phyloP scores from a whole-genome alignment of 345 rosid species.

The Lenwebbia sp. region DNA sequence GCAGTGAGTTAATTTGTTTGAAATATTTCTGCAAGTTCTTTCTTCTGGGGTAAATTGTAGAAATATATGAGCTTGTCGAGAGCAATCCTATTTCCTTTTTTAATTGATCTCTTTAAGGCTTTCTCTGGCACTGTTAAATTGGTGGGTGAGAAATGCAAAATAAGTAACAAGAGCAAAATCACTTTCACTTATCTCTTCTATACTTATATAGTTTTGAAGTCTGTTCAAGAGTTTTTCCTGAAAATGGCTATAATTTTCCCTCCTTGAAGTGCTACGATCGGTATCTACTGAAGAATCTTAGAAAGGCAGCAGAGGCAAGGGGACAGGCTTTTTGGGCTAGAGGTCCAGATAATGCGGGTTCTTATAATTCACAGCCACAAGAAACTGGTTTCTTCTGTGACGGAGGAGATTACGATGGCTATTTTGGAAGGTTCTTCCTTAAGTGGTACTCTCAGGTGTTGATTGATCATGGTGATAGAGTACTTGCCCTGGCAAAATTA shows the following conservation, averaged over 20 bases:
- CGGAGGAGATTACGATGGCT: constrained; percentile 88
- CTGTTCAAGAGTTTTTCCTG: background rate
- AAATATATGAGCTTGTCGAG: background rate
- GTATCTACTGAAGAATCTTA: constrained; percentile 62
- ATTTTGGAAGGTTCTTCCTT: constrained; percentile 93
- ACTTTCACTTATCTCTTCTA: background rate
- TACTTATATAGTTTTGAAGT: background rate
- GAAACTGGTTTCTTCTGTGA: constrained; percentile 94
- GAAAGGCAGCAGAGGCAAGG: constrained; percentile 78
- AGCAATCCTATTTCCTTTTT: background rate
- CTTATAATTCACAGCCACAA: constrained; percentile 77
- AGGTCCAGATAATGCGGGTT: constrained; percentile 87
- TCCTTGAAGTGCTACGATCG: constrained; percentile 76
- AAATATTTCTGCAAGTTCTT: background rate
- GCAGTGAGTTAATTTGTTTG: background rate
- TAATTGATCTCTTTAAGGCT: background rate
- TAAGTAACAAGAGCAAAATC: background rate
- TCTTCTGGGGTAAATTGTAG: background rate
- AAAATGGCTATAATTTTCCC: background rate
- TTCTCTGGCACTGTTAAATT: background rate
- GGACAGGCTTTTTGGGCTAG: constrained; percentile 77
- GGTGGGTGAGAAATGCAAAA: background rate
- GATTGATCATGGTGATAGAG: constrained; percentile 69
- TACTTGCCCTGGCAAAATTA: constrained; percentile 77
- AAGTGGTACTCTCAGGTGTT: constrained; percentile 80